These are phyloP conservation scores for Mycena haematopus DNA, from an alignment of 768 basidiomycete genomes.

Conservation along the genomic window DNA sequence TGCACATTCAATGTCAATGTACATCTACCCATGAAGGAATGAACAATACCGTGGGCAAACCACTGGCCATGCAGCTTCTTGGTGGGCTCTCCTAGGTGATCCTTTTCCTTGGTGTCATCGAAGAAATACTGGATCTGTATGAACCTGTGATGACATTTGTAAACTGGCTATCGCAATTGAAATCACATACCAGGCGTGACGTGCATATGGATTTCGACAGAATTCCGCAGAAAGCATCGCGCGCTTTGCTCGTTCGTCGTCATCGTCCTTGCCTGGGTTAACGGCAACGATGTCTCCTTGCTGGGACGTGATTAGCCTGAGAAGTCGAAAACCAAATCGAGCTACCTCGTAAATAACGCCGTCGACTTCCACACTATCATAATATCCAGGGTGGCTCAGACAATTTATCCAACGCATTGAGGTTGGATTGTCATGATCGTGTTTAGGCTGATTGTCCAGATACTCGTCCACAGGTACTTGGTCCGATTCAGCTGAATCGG, in stretches of 20 bases:
- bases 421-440: not conserved
- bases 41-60: conserved; percentile 15
- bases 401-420: not conserved
- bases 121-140: conserved; percentile 20
- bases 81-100: not conserved
- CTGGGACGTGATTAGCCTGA: not conserved
- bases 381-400: not conserved
- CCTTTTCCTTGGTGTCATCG: not conserved
- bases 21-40: not conserved
- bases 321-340: not conserved
- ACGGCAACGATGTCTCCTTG: conserved; percentile 21
- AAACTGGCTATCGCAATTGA: not conserved
- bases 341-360: conserved; percentile 11
- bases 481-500: not conserved
- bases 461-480: not conserved
- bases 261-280: conserved; percentile 6
- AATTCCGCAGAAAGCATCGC: not conserved
- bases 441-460: no score
- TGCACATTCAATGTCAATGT: not conserved
- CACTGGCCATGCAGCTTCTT: conserved; percentile 19
- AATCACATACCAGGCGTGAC: conserved; percentile 14
- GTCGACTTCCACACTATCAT: conserved; percentile 6
- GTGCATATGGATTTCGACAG: conserved; percentile 19
- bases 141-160: conserved; percentile 6
- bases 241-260: conserved; percentile 4